Conservation (phyloP, 176 grass and related monocot species). For the Musa acuminata region DNA sequence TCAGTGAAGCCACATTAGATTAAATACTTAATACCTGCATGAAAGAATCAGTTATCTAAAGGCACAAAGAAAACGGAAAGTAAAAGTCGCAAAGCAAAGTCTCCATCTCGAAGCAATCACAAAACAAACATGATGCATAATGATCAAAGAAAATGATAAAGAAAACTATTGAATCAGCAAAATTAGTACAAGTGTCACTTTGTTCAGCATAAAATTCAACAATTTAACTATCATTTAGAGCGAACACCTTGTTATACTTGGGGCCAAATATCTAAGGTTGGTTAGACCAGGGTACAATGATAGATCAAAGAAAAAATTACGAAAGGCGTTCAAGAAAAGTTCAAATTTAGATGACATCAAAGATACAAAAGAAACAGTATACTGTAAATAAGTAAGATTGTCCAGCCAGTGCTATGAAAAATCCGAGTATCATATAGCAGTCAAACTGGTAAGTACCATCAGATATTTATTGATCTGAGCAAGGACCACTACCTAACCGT, state of each 20-base stretch:
- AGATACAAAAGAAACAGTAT: neutral
- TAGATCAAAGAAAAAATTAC: neutral
- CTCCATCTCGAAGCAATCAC: neutral
- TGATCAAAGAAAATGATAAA: neutral
- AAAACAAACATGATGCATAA: neutral
- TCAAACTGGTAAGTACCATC: too few relatives aligned
- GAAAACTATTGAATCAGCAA: neutral
- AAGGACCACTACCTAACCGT: too few relatives aligned
- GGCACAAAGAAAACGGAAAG: neutral
- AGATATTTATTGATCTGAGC: too few relatives aligned
- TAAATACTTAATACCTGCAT: neutral
- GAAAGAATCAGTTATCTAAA: neutral
- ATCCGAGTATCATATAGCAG: too few relatives aligned
- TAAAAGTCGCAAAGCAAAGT: neutral
- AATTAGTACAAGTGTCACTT: neutral
- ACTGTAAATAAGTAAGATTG: neutral
- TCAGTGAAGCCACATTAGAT: conserved; percentile 18
- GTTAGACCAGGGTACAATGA: neutral
- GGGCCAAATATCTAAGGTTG: too few relatives aligned
- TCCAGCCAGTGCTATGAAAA: neutral
- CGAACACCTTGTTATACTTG: too few relatives aligned
- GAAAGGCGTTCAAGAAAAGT: neutral
- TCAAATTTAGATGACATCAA: neutral
- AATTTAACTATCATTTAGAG: neutral
- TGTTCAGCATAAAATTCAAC: neutral